A percentile compares a stretch with the other conserved stretches of the same genome.
Conservation (phyloP, 768 basidiomycete genomes). For the Agaricus sinodeliciosus region DNA sequence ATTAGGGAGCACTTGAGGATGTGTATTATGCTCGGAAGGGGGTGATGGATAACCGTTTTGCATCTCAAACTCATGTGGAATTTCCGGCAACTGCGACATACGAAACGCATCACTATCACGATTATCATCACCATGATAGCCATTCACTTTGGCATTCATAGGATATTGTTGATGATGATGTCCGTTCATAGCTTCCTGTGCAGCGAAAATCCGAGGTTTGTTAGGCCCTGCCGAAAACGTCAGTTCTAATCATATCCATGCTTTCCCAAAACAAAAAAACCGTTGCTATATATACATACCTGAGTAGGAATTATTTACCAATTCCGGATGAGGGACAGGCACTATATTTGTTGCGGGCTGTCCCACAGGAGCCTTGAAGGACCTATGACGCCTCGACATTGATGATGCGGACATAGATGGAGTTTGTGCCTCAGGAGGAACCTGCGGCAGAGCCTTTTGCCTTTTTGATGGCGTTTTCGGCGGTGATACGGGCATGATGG, state of each 20-base stretch:
- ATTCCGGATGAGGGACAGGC: conserved; percentile 1
- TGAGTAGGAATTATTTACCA: conserved; percentile 7
- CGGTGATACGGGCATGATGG: not conserved
- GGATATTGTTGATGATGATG: conserved; percentile 4
- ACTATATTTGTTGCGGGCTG: not conserved
- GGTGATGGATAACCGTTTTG: conserved; percentile 10
- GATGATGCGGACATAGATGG: not conserved
- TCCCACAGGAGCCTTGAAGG: not conserved
- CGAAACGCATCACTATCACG: not conserved
- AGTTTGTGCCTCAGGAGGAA: not conserved
- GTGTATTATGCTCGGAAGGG: not conserved
- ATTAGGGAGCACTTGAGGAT: not conserved
- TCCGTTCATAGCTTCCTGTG: conserved; percentile 30
- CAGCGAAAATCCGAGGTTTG: conserved; percentile 59
- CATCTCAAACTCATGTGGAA: not conserved
- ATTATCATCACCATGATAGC: not conserved
- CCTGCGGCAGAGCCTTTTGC: conserved; percentile 5
- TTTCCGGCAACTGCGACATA: not conserved
- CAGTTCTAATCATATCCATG: conserved; percentile 17
- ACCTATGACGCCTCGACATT: not conserved
- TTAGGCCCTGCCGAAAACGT: conserved; percentile 18
- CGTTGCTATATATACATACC: conserved; percentile 12
- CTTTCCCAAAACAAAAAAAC: conserved; percentile 15
- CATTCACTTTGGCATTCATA: conserved; percentile 3
- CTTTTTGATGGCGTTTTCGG: not conserved